Base-by-base conservation (phyloP, 768 basidiomycete species). In the Lentinula guzmanii region DNA sequence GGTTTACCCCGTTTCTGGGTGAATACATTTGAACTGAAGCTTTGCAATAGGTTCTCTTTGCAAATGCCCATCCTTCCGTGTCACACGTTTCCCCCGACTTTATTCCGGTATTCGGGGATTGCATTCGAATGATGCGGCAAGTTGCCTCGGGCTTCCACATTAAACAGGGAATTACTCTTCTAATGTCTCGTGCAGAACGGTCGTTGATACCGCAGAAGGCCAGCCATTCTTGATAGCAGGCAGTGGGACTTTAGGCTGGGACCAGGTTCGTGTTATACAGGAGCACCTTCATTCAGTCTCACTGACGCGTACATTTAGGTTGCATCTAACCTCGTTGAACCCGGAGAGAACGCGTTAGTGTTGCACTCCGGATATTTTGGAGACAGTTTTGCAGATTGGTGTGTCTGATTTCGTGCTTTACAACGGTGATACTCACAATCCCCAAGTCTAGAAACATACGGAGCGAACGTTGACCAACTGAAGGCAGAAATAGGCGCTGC, bases 161-260 rank as follows among this genome's bases (percentile, higher is more conserved):
- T 39, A 57, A 34, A 15, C 45, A 28, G 1, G 15, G 15, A 21
- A 7, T 34, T 16, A 55, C 18, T 46, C n/a, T 34, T 16, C 37
- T 43, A 35, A n/a, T 39, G 63, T 52, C 55, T 31, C 52, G 39
- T 58, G 45, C 64, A 89, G 91, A 63, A 77, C 91, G 59, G 86
- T 98, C 6, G 74, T 98, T 21, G 87, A 86, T 70, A 89, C 96
- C 34, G 81, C 85, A 59, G 76, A 79, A 24, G 91, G 82, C 0
- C 97, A 98, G 69, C 93, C 94, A 0, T 94, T 99, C 80, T 75
- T 99, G 67, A 90, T 98, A 64, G 87, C 95, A 31, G 97, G 97
- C 1, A 91, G 89, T 59, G 97, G 97, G 15, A 98, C 97, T 2
- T 80, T 99, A 37, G 97, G 97, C 33, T 98, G 95, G 95, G 95